Conservation (phyloP, 139 green algal genomes). For the Coelastrella sp. region DNA sequence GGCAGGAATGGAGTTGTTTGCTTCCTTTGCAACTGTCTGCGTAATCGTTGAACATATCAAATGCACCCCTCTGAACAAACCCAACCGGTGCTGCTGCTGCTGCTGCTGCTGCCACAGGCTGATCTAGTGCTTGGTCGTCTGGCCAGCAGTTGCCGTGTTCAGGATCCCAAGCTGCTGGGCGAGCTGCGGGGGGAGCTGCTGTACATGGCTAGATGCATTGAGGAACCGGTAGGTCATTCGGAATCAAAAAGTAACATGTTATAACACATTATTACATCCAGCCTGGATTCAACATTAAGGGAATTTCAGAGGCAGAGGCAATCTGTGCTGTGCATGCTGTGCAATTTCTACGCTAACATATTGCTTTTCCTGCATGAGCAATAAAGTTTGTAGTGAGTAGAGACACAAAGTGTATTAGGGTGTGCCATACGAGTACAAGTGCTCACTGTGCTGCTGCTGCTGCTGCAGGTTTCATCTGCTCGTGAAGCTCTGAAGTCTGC, state of each 20-base stretch:
- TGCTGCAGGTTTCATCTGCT: constrained; percentile 25
- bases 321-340: no score
- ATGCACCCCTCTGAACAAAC: no score
- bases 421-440: neutral
- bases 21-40: no score
- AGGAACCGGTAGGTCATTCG: constrained; percentile 28
- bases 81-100: neutral
- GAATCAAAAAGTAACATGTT: neutral
- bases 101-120: neutral
- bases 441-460: neutral
- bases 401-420: neutral
- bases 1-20: no score
- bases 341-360: no score
- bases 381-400: neutral
- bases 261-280: no score
- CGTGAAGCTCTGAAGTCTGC: constrained; percentile 23
- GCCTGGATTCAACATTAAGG: no score
- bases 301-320: no score
- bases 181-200: constrained; percentile 43
- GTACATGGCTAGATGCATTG: constrained; percentile 38
- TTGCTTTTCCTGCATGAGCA: neutral
- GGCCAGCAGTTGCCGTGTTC: neutral
- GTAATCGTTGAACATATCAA: no score
- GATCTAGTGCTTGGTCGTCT: constrained; percentile 26
- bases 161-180: constrained; percentile 17